Evolutionary conservation across 164 flowering plant species (phyloP).

Genomic region (Tetracentron sinense): DNA sequence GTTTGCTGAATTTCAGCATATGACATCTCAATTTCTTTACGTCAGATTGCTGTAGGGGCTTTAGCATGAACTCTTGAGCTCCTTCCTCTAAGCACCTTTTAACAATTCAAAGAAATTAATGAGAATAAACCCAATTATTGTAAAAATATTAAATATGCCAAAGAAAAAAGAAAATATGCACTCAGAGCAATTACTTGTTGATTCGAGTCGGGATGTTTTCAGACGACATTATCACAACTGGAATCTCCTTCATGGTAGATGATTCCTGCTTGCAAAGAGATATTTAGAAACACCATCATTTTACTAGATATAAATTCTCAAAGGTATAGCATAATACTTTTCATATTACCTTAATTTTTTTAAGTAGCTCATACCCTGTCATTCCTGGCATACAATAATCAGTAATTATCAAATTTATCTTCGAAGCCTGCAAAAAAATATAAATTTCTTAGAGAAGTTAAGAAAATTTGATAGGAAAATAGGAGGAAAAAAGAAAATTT

Average conservation of each 20-base stretch:
- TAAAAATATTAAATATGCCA: neutral
- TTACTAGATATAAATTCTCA: neutral
- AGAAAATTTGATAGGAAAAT: neutral
- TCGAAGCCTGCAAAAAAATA: conserved; percentile 23
- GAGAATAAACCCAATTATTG: neutral
- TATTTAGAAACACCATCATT: no score
- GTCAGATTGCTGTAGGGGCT: conserved; percentile 41
- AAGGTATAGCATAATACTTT: neutral
- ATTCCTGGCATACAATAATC: conserved; percentile 56
- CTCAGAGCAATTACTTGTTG: conserved; percentile 22
- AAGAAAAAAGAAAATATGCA: no score
- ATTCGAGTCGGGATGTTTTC: conserved; percentile 37
- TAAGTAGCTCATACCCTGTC: conserved; percentile 48
- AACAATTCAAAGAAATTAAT: no score
- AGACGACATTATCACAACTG: conserved; percentile 44
- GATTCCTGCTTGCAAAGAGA: conserved; percentile 27
- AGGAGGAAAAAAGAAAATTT: neutral
- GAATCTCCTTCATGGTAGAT: conserved; percentile 34
- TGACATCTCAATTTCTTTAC: conserved; percentile 36
- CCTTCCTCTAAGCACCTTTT: conserved; percentile 50
- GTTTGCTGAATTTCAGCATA: conserved; percentile 16
- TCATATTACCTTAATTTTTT: conserved; percentile 35
- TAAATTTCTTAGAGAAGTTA: no score
- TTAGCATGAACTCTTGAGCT: conserved; percentile 42
- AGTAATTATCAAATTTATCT: conserved; percentile 46